Base-by-base conservation (phyloP, 495 filamentous ascomycete species). In the Podospora sp. region DNA sequence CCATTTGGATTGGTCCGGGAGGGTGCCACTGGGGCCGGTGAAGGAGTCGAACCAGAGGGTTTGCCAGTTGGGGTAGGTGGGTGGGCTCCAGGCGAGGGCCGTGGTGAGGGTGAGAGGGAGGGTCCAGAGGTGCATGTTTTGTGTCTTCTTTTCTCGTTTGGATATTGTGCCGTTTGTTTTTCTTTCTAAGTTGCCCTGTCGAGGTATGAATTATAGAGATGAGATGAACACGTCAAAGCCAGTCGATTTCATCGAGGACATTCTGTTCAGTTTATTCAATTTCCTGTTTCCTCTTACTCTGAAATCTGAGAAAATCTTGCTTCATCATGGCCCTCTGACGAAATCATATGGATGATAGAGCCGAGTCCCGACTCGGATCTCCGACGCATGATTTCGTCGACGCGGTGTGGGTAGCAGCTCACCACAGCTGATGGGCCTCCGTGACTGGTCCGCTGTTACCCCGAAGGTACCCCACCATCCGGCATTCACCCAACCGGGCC, bases 21-120 rank as follows among this genome's bases (percentile, higher is more conserved):
- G 49, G 3, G 68, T 66, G 8, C 73, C 77, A 0, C 66, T 62
- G 0, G 68, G 5, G 35, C 78, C 82, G 36, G 65, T 24, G 61
- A 83, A 83, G 27, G 71, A 68, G 58, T 83, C 82, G n/a, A 68
- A 60, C 79, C 79, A 82, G 57, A 77, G 60, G 11, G 73, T 64
- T 18, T 51, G 65, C 68, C 73, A 82, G 6, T 77, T 77, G 18
- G 20, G 1, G 69, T 80, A 76, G 11, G 36, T 63, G 0, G 80
- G 79, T 9, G 78, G 63, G 21, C 27, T 14, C 72, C 75, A 75
- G 26, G 79, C 79, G 0, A 71, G 70, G 25, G 71, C 75, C 14
- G 75, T 63, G 35, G 67, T 18, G 11, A 70, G 51, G 18, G 72
- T 65, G 27, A 65, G 16, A 25, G 62, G 14, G 35, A 63, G 21